Evolutionary conservation across 2,329 filamentous ascomycete genomes (phyloP).

Genomic region (Aureobasidium mangrovei): DNA sequence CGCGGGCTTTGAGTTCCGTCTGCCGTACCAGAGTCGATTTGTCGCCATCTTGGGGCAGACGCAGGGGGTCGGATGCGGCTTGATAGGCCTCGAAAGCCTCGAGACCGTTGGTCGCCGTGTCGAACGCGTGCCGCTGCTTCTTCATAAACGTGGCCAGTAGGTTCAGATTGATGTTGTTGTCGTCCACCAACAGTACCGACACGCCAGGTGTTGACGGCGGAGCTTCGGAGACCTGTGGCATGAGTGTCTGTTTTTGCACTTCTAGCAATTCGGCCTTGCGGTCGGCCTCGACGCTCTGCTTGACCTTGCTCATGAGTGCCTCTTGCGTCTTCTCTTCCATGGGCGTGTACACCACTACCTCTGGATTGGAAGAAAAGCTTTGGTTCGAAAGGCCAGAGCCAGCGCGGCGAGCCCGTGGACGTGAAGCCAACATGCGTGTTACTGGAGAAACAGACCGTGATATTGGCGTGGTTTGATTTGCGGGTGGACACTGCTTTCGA

Average conservation of each 20-base stretch:
- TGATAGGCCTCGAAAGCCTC: constrained; percentile 39
- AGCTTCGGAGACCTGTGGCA: neutral
- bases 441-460: neutral
- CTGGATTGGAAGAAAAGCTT: neutral
- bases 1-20: neutral
- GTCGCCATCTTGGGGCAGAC: constrained; percentile 17
- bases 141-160: constrained; percentile 20
- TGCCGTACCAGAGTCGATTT: neutral
- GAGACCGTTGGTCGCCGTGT: constrained; percentile 35
- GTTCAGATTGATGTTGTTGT: constrained; percentile 27
- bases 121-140: constrained; percentile 17
- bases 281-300: neutral
- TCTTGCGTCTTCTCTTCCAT: neutral
- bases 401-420: neutral
- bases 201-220: neutral
- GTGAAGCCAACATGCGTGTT: neutral
- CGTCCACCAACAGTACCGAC: constrained; percentile 26
- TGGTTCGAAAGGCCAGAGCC: neutral
- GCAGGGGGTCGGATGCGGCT: constrained; percentile 14
- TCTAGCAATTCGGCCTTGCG: neutral
- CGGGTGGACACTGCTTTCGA: neutral
- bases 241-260: neutral
- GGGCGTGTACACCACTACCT: neutral
- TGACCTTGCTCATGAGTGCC: neutral
- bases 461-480: neutral